phyloP scores from a whole-genome alignment of 371 early-diverging fungal genomes.

The Parasitella parasitica region DNA sequence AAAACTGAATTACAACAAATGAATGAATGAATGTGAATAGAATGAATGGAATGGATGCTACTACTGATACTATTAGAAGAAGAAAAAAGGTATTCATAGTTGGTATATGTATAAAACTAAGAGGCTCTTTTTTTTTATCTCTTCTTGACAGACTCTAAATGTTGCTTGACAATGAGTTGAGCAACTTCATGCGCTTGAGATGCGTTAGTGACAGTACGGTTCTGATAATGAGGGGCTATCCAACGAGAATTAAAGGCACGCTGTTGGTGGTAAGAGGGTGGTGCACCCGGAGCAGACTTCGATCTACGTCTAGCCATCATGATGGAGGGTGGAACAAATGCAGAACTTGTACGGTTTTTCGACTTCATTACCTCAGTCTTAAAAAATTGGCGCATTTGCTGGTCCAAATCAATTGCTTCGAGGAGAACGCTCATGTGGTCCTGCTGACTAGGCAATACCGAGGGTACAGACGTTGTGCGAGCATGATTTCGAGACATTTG shows the following conservation, averaged over 20 bases:
- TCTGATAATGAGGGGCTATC: slow-evolving; percentile 3
- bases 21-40: not conserved
- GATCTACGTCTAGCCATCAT: slow-evolving; percentile 34
- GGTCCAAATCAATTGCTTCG: slow-evolving; percentile 51
- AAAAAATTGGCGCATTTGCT: slow-evolving; percentile 43
- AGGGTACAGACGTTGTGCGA: slow-evolving; percentile 40
- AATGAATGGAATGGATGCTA: slow-evolving; percentile 5
- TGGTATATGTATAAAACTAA: not conserved
- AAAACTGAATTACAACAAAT: not conserved
- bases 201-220: slow-evolving; percentile 15
- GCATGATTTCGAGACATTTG: slow-evolving; percentile 23
- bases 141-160: slow-evolving; percentile 26
- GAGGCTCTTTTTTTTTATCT: slow-evolving; percentile 5
- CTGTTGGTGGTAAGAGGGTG: slow-evolving; percentile 27
- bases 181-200: slow-evolving; percentile 26
- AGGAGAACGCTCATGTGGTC: slow-evolving; percentile 39
- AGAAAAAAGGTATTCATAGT: not conserved
- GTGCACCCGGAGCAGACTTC: slow-evolving; percentile 46
- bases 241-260: slow-evolving; percentile 24
- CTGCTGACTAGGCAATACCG: slow-evolving; percentile 33
- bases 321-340: slow-evolving; percentile 5
- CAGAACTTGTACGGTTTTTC: slow-evolving; percentile 4
- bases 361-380: slow-evolving; percentile 38
- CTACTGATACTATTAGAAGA: not conserved
- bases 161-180: slow-evolving; percentile 25